A percentile compares a stretch with the other conserved stretches of the same genome.
Conservation (phyloP, 176 grass and related monocot species). For the Aegilops bicornis region DNA sequence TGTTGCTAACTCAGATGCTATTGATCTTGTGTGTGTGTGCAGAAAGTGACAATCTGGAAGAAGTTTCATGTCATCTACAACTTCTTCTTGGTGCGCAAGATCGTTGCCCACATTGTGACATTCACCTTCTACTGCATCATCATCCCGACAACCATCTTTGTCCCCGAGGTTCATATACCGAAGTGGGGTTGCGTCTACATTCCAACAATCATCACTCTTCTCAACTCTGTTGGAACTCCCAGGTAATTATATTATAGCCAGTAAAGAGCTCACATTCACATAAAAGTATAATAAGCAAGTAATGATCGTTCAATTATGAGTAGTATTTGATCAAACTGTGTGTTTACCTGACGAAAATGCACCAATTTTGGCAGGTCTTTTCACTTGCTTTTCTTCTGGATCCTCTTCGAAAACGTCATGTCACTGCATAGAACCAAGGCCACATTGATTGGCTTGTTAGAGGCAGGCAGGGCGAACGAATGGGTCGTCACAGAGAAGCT, state of each 20-base stretch:
- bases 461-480: slow-evolving; percentile 76
- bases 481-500: slow-evolving; percentile 91
- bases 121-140: slow-evolving; percentile 79
- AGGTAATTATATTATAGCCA: slow-evolving; percentile 46
- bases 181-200: slow-evolving; percentile 82
- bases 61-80: slow-evolving; percentile 91
- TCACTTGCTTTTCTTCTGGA: slow-evolving; percentile 90
- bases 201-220: slow-evolving; percentile 69
- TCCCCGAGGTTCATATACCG: slow-evolving; percentile 76
- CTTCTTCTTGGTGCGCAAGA: slow-evolving; percentile 78
- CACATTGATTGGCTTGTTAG: slow-evolving; percentile 67
- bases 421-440: slow-evolving; percentile 77
- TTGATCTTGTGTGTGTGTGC: slow-evolving; percentile 12
- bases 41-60: slow-evolving; percentile 90
- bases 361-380: slow-evolving; percentile 49
- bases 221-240: slow-evolving; percentile 81
- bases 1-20: slow-evolving; percentile 17
- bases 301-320: neutral
- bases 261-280: neutral
- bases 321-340: neutral
- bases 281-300: neutral
- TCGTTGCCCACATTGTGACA: slow-evolving; percentile 66
- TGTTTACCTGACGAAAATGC: neutral
- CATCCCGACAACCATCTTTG: slow-evolving; percentile 69
- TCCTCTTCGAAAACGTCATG: slow-evolving; percentile 93